phyloP scores from a whole-genome alignment of 441 rosid species.

The Geranium incanum region DNA sequence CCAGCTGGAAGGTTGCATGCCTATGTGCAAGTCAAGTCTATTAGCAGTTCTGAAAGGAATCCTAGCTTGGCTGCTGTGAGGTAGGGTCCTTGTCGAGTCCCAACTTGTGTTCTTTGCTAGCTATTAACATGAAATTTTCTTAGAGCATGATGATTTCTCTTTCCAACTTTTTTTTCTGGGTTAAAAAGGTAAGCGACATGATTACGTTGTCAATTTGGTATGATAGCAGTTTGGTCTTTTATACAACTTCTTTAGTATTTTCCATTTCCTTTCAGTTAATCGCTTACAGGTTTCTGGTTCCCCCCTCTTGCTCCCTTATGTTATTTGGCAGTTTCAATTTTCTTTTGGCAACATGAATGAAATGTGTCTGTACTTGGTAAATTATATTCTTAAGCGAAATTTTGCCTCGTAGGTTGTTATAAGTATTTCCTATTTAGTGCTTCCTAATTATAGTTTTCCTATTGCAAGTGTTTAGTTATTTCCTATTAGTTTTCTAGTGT shows the following conservation, averaged over 20 bases:
- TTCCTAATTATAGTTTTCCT: too few relatives aligned
- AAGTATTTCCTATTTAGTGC: too few relatives aligned
- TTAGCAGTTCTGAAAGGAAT: slow-evolving; percentile 31
- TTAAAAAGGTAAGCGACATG: not conserved
- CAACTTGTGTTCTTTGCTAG: not conserved
- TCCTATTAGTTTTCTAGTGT: too few relatives aligned
- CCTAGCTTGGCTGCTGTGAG: slow-evolving; percentile 61
- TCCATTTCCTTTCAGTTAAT: not conserved
- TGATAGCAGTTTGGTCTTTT: not conserved
- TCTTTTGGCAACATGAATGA: not conserved
- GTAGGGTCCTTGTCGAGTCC: slow-evolving; percentile 28
- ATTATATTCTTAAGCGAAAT: not conserved
- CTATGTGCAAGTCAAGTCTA: slow-evolving; percentile 50
- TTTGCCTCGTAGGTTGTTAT: not conserved
- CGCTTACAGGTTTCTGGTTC: too few relatives aligned
- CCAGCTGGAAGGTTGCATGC: slow-evolving; percentile 95
- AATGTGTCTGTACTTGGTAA: not conserved
- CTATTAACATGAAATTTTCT: not conserved
- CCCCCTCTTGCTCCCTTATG: not conserved
- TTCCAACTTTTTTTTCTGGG: not conserved
- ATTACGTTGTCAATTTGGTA: not conserved
- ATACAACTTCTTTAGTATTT: not conserved
- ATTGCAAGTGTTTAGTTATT: too few relatives aligned
- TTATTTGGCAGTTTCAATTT: not conserved
- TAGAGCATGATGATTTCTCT: not conserved